Conservation (phyloP, 2,329 filamentous ascomycete species). For the Colletotrichum melonis region DNA sequence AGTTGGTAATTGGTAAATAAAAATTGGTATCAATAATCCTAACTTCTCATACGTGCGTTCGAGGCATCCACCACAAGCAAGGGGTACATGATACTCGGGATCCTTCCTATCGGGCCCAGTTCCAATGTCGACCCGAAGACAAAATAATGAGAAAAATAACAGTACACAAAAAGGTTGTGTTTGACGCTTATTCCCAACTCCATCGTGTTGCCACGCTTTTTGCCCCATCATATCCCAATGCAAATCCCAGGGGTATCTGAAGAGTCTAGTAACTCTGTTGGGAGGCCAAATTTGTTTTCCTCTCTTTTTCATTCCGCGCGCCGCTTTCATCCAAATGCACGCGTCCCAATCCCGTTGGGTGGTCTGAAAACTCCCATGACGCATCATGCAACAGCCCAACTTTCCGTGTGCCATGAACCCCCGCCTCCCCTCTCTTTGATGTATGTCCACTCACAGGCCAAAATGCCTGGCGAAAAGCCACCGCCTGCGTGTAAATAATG, state of each 20-base stretch:
- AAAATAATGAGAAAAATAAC: neutral
- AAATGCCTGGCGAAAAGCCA: neutral
- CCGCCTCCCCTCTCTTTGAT: neutral
- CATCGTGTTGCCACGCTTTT: slow-evolving; percentile 16
- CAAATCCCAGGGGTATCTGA: slow-evolving; percentile 15
- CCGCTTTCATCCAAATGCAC: neutral
- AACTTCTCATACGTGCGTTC: slow-evolving; percentile 24
- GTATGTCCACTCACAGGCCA: neutral
- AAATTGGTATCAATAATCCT: slow-evolving; percentile 30
- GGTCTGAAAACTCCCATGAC: slow-evolving; percentile 29
- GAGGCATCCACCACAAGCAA: slow-evolving; percentile 25
- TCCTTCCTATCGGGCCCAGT: slow-evolving; percentile 32
- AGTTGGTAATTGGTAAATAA: neutral
- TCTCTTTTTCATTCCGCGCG: neutral
- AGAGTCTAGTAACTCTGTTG: slow-evolving; percentile 41
- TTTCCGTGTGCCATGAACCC: neutral
- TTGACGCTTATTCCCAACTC: slow-evolving; percentile 24
- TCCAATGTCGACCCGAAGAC: neutral
- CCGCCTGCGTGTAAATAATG: slow-evolving; percentile 1
- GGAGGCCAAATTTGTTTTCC: slow-evolving; percentile 4
- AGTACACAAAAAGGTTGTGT: neutral
- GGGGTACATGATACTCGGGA: slow-evolving; percentile 31
- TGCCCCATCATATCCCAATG: neutral
- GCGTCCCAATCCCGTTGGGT: neutral
- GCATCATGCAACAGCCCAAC: neutral